These are phyloP conservation scores for Colletotrichum cereale DNA, from an alignment of 2,329 filamentous ascomycete genomes.

Conservation along the genomic window DNA sequence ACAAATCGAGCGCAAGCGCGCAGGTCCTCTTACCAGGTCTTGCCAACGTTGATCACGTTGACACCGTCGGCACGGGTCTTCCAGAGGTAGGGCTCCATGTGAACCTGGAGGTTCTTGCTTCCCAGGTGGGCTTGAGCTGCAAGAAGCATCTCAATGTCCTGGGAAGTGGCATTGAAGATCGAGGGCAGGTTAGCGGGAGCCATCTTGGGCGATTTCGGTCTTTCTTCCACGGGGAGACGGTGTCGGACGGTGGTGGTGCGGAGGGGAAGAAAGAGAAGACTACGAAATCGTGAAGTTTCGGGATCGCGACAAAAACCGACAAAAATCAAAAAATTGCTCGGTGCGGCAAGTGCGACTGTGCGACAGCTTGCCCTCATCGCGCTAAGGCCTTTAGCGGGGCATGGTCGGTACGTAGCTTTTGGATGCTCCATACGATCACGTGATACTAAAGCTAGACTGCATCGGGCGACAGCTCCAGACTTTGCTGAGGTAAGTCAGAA, in stretches of 20 bases:
- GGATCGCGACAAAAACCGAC: conserved; percentile 23
- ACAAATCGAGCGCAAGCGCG: neutral
- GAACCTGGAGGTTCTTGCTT: conserved; percentile 99
- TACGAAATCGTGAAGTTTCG: conserved; percentile 28
- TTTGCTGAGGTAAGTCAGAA: neutral
- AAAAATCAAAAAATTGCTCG: conserved; percentile 15
- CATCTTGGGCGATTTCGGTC: conserved; percentile 73
- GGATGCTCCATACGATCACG: rapidly evolving
- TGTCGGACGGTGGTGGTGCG: conserved; percentile 44
- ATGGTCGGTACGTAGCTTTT: neutral
- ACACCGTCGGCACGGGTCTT: conserved; percentile 99
- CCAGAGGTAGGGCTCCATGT: conserved; percentile 99
- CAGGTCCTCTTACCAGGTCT: conserved; percentile 89
- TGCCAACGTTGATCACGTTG: conserved; percentile 99
- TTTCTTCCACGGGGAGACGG: conserved; percentile 40
- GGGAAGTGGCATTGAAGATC: conserved; percentile 94
- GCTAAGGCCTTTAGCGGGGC: conserved; percentile 10
- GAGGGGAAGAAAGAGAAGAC: conserved; percentile 26
- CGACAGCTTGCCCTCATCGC: conserved; percentile 26
- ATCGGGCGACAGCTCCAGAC: too few species aligned
- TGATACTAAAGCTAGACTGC: neutral
- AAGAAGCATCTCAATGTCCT: conserved; percentile 99
- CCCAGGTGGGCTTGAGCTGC: conserved; percentile 96
- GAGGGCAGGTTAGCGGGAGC: conserved; percentile 94
- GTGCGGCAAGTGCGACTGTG: conserved; percentile 14